Evolutionary conservation across 2,329 filamentous ascomycete species (phyloP), one percentile per base, ranked within the genome.

Genomic region (Epicoccum sorghinum): DNA sequence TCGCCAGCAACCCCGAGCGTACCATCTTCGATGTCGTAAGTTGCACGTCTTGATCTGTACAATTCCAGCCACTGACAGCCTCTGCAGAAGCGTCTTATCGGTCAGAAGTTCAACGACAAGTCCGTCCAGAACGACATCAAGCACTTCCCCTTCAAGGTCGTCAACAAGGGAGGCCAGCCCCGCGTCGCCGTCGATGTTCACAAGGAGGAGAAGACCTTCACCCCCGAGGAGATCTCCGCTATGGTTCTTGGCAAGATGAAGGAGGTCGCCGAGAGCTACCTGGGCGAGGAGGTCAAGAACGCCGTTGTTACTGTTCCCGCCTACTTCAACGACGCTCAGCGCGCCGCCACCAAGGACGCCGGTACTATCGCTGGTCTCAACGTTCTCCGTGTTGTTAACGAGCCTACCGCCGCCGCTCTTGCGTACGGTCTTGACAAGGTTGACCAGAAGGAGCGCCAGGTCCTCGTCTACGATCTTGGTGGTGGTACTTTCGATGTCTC

Each of bases 321-420:
- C 80, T 96, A 96, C 84, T 97, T 97, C 90, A 96, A 96, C 82
- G 93, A 96, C 83, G 93, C 92, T 81, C 93, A 97, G 84, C 87
- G 93, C 81, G 92, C 96, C 80, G 92, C 93, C 59, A 96, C 92
- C 79, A 96, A 96, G 87, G 92, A 96, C 75, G 93, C 93, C 69
- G 93, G 92, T 77, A 84, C 83, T 62, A 96, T 97, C 73, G 91
- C 93, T 72, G 93, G 93, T 75, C 86, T 97, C 59, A 96, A 96
- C 77, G 91, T 96, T 70, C 89, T 96, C 75, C 92, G 93, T 82
- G 92, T 97, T 63, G 91, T 96, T 75, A 96, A 96, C 84, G 93
- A 96, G 80, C 93, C 93, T 71, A 96, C 93, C 71, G 93, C 93
- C 74, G 93, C 93, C 75, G 93, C 92, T 79, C 91, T 96, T 75